Conservation (phyloP, 2,329 filamentous ascomycete genomes). For the Pseudonectria buxi region DNA sequence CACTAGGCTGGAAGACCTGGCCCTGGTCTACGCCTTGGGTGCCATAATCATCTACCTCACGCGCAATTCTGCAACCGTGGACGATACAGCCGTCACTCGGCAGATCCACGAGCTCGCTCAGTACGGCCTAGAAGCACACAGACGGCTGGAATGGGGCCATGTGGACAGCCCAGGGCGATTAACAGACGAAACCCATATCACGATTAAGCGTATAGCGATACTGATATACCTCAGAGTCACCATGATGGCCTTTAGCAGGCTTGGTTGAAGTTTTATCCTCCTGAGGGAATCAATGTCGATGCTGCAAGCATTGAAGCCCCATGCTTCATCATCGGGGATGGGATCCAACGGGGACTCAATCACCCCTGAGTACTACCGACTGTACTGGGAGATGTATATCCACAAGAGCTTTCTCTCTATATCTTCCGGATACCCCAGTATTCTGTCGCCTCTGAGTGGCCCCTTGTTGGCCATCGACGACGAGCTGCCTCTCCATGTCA, state of each 20-base stretch:
- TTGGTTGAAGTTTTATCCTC: constrained; percentile 42
- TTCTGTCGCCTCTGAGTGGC: constrained; percentile 26
- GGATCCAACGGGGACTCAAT: too few relatives aligned
- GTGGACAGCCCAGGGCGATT: too few relatives aligned
- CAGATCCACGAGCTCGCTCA: constrained; percentile 18
- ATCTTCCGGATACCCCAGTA: constrained; percentile 38
- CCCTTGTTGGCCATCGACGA: constrained; percentile 26
- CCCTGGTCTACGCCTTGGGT: constrained; percentile 15
- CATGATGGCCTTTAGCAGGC: constrained; percentile 40
- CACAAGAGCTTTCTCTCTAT: constrained; percentile 51
- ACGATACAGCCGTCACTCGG: constrained; percentile 13
- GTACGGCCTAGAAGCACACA: constrained; percentile 22
- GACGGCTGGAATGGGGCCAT: too few relatives aligned
- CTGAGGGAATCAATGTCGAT: constrained; percentile 42
- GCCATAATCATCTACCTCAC: constrained; percentile 16
- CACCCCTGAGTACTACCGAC: constrained; percentile 30
- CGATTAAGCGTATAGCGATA: constrained; percentile 41
- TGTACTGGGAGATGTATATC: constrained; percentile 51
- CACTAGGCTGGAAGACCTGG: constrained; percentile 13
- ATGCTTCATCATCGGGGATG: too few relatives aligned
- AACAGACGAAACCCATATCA: constrained; percentile 36
- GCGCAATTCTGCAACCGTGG: constrained; percentile 13
- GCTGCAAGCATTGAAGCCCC: constrained; percentile 17
- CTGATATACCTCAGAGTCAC: constrained; percentile 47
- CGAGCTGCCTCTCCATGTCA: constrained; percentile 29